Conservation (phyloP, 768 basidiomycete species). For the Hypholoma fasciculare region DNA sequence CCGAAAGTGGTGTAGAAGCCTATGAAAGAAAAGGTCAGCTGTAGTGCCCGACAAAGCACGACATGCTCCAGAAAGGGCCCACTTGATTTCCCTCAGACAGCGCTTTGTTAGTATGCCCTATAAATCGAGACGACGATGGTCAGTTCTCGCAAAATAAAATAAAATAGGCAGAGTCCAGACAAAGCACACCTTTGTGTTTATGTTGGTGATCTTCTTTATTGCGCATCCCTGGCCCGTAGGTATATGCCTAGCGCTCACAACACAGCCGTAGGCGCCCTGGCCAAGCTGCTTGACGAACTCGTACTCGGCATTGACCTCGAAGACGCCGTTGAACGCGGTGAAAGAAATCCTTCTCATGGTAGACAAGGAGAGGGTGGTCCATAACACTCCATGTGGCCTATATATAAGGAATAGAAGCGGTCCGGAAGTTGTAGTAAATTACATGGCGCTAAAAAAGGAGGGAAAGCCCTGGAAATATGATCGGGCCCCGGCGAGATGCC, state of each 20-base stretch:
- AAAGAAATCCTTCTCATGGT: neutral
- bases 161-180: neutral
- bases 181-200: conserved; percentile 74
- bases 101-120: conserved; percentile 95
- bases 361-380: neutral
- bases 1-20: conserved; percentile 94
- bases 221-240: conserved; percentile 85
- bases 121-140: conserved; percentile 3
- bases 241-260: conserved; percentile 82
- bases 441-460: conserved; percentile 1
- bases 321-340: conserved; percentile 4
- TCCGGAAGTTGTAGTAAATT: neutral
- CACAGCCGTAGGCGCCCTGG: conserved; percentile 87
- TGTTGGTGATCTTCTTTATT: conserved; percentile 96
- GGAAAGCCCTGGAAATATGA: neutral
- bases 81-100: conserved; percentile 94
- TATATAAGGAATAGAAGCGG: conserved; percentile 1
- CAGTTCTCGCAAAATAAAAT: neutral
- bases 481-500: neutral
- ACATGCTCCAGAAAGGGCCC: conserved; percentile 19
- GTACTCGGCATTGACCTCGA: conserved; percentile 3
- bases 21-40: conserved; percentile 28
- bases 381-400: neutral
- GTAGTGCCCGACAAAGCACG: neutral
- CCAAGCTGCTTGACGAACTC: conserved; percentile 6